Conservation (phyloP, 306 rosid species). For the Delonix regia region DNA sequence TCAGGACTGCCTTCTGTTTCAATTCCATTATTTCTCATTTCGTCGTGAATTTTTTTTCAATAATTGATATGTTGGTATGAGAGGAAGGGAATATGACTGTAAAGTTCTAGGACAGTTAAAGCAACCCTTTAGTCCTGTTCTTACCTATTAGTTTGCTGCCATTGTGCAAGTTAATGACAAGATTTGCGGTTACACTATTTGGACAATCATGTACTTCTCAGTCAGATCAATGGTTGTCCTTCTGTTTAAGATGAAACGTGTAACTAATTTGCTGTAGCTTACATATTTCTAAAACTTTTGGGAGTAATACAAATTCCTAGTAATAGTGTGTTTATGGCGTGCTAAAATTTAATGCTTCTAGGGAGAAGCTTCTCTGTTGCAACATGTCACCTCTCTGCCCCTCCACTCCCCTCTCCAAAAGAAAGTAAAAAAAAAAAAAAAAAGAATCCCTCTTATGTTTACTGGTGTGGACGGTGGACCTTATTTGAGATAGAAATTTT, state of each 20-base stretch:
- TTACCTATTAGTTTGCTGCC: background rate
- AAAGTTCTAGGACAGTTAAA: background rate
- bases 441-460: too few relatives aligned
- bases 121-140: background rate
- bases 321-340: background rate
- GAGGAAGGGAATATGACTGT: background rate
- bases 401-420: too few relatives aligned
- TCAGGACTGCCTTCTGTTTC: background rate
- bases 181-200: background rate
- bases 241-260: background rate
- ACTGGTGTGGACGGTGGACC: too few relatives aligned
- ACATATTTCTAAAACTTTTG: background rate
- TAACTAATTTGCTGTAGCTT: background rate
- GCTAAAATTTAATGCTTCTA: background rate
- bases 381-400: too few relatives aligned
- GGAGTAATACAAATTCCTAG: background rate
- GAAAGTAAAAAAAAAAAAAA: too few relatives aligned
- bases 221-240: background rate
- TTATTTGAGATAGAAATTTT: background rate
- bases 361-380: background rate
- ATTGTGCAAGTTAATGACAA: background rate
- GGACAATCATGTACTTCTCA: background rate
- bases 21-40: background rate
- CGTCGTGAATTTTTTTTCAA: background rate
- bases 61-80: background rate